Base-by-base conservation (phyloP, 1,284 basidiomycete genomes). In the Pisolithus thermaeus region DNA sequence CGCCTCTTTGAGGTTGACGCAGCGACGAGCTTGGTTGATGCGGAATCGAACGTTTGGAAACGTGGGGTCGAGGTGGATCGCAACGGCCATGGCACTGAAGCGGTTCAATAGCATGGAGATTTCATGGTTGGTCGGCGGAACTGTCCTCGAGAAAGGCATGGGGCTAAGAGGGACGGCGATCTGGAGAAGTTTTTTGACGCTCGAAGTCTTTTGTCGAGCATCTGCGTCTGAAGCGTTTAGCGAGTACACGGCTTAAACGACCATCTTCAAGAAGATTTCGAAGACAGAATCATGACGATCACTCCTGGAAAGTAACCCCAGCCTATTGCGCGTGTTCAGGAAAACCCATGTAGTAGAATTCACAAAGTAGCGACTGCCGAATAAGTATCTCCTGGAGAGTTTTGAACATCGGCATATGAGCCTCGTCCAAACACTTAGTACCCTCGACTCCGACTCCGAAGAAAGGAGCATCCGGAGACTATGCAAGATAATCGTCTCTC, bases 101-200 rank as follows among this genome's bases (percentile, higher is more conserved):
- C 95, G 85, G 67, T 98, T 97, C 68, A 89, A 85, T 11, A 97
- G 75, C 74, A 87, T 85, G 0, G 91, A 90, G 2, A 92, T 74
- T 49, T 90, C 82, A 35, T 79, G 72, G 3, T 66, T 58, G 1
- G 75, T 74, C 0, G 84, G 81, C 4, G 82, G 74, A 16, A 70
- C 64, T 28, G 73, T 68, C 47, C 81, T 78, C 14, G 78, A 78
- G 66, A 87, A 87, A 1, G 81, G 74, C 3, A 93, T 76, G 8
- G 79, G 73, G 3, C 85, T 80, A 18, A 94, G 79, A 0, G 95
- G 92, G 9, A 87, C 80, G 22, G 87, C 80, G 32, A 91, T 73
- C 18, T 20, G 18, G 18, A 20, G 18, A 20, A 20, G 18, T 20
- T 20, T 20, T 20, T 20, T 20, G 18, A 20, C n/a, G 48, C 79